Conservation (phyloP, 495 filamentous ascomycete species). For the Annulohypoxylon moriforme region DNA sequence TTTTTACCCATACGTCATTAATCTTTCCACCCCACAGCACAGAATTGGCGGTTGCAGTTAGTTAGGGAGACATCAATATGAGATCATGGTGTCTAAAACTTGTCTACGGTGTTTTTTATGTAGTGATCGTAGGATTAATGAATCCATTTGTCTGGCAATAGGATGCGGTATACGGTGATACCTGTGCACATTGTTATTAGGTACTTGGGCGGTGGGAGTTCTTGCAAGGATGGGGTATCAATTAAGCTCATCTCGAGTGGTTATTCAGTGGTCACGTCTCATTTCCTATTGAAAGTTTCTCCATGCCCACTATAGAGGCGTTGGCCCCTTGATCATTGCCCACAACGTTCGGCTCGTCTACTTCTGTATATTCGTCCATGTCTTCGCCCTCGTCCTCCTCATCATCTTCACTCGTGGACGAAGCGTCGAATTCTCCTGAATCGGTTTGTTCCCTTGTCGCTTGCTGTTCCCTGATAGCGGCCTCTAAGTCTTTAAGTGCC, state of each 20-base stretch:
- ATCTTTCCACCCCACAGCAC: slow-evolving; percentile 36
- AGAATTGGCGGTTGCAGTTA: slow-evolving; percentile 40
- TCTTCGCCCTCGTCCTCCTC: slow-evolving; percentile 39
- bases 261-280: slow-evolving; percentile 28
- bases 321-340: slow-evolving; percentile 9
- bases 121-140: neutral
- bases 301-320: slow-evolving; percentile 22
- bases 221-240: slow-evolving; percentile 35
- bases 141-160: neutral
- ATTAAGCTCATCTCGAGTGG: neutral
- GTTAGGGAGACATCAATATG: slow-evolving; percentile 43
- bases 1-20: slow-evolving; percentile 43
- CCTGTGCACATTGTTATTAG: neutral
- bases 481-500: slow-evolving; percentile 91
- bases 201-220: too few relatives aligned
- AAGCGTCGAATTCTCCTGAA: slow-evolving; percentile 53
- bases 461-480: slow-evolving; percentile 79
- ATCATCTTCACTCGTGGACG: slow-evolving; percentile 46
- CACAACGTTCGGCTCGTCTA: slow-evolving; percentile 23
- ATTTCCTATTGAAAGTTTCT: slow-evolving; percentile 30
- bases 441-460: slow-evolving; percentile 52
- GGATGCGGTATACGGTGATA: neutral
- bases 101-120: neutral
- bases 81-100: slow-evolving; percentile 19
- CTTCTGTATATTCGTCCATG: slow-evolving; percentile 13